Evolutionary conservation across 148 eudicot species (phyloP), one percentile per base, ranked within the genome.

Genomic region (Cornus controversa): DNA sequence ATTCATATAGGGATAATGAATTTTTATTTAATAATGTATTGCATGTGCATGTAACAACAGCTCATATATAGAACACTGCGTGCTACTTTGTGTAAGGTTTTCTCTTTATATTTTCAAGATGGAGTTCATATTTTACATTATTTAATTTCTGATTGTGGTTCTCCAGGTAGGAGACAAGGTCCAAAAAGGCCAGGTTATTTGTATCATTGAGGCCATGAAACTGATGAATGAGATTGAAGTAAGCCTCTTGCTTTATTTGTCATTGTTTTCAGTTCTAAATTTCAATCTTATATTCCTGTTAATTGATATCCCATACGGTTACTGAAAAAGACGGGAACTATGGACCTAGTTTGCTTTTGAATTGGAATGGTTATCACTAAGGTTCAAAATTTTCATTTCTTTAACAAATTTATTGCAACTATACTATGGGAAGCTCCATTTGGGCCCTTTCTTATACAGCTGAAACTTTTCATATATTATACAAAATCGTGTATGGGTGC

Each of bases 141-240:
- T 37, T 42, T 73, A 53, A 77, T 31, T 78, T 77, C 25, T 72
- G 14, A n/a, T 66, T 54, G 31, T 71, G 70, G 29, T n/a, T 74
- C 50, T 77, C 18, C 75, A 88, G 89, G 91, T 86, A 10, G 91
- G 91, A 60, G 91, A 88, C 79, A 82, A 82, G 83, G 79, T 88
- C 67, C 79, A 84, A 74, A 86, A 86, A 73, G 91, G 91, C 34
- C 91, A 88, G 80, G 91, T 88, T 6, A 8, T 88, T 24, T 88
- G 91, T 81, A 88, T 88, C 71, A 82, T 88, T 69, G 91, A 88
- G 80, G 91, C 91, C 69, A 88, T 88, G 91, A 86, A 88, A 77
- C 72, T 88, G 84, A 86, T 88, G 91, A 86, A 88, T 78, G 91
- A 88, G 70, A 88, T 88, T 73, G 91, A 88, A 76, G 91, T 88